Evolutionary conservation across 805 yeast genomes (phyloP).

Genomic region (Lipomyces sp.): DNA sequence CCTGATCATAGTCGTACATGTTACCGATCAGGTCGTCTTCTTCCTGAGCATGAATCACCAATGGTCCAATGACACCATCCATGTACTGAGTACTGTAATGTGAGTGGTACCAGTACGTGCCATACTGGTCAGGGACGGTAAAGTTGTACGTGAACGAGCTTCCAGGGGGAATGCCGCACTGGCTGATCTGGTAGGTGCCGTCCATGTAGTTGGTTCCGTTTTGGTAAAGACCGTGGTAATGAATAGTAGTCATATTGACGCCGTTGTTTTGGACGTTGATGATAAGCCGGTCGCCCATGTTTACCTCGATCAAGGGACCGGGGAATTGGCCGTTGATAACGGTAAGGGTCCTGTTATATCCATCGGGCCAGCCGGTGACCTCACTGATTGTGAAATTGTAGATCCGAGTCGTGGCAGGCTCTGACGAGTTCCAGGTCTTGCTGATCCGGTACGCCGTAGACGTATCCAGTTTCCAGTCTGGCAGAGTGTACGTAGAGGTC

Average conservation of each 20-base stretch:
- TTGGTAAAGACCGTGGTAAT: conserved; percentile 92
- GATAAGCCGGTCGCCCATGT: conserved; percentile 76
- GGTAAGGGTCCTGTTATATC: conserved; percentile 57
- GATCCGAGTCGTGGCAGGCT: conserved; percentile 38
- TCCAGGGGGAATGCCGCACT: conserved; percentile 86
- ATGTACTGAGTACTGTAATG: conserved; percentile 87
- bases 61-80: conserved; percentile 71
- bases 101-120: conserved; percentile 97
- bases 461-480: conserved; percentile 35
- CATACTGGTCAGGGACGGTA: conserved; percentile 76
- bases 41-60: conserved; percentile 50
- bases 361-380: conserved; percentile 60
- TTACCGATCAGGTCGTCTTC: conserved; percentile 44
- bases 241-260: conserved; percentile 73
- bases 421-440: conserved; percentile 30
- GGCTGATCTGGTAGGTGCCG: conserved; percentile 84
- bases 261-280: conserved; percentile 73
- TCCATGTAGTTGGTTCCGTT: conserved; percentile 78
- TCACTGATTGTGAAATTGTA: conserved; percentile 49
- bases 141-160: conserved; percentile 79
- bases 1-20: conserved; percentile 43
- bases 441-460: conserved; percentile 24
- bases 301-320: conserved; percentile 77
- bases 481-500: background rate
- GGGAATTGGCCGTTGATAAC: conserved; percentile 77